Evolutionary conservation across 2,329 filamentous ascomycete genomes (phyloP), one percentile per base, ranked within the genome.

Genomic region (Colletotrichum phormii): DNA sequence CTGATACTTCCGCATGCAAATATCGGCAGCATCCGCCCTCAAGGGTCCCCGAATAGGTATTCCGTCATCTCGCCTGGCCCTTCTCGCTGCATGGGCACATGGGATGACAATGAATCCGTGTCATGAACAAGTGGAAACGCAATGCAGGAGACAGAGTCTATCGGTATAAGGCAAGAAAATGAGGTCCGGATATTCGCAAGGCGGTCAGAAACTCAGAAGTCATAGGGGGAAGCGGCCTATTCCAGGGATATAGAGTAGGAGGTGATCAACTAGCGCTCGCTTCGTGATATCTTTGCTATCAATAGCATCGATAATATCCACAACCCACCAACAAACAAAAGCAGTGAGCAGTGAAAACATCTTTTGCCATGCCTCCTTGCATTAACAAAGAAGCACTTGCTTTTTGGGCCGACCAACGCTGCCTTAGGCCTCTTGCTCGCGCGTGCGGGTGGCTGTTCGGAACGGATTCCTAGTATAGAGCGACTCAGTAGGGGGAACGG

Each of bases 11-110:
- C 65, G 53, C 59, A 53, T 46, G 53, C 31, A 59, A 54, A 60
- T 69, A 59, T 69, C 65, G 59, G 65, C 53, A 72, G 31, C 59
- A 60, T 69, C 65, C 69, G 69, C 64, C 29, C 33, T 11, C 63
- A 42, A 70, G 67, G 63, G 68, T 31, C 57, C 57, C 57, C 46
- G 37, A 71, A 55, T 57, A 62, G 64, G 68, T 24, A 67, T 68
- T 58, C 35, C 69, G 64, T 68, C 69, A 68, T 64, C 69, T 68
- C 64, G 58, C 64, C 58, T 59, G 22, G 18, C 26, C 26, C n/a
- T n/a, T n/a, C 29, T 33, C 9, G 15, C 46, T n/a, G 51, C 51
- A 68, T 58, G 64, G 64, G 26, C 26, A 29, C 26, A 29, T 29
- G 26, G 26, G 26, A 29, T 29, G 26, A 29, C 26, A 29, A 29